These are phyloP conservation scores for Phaseolus coccineus DNA, from an alignment of 331 rosid species.

Conservation along the genomic window DNA sequence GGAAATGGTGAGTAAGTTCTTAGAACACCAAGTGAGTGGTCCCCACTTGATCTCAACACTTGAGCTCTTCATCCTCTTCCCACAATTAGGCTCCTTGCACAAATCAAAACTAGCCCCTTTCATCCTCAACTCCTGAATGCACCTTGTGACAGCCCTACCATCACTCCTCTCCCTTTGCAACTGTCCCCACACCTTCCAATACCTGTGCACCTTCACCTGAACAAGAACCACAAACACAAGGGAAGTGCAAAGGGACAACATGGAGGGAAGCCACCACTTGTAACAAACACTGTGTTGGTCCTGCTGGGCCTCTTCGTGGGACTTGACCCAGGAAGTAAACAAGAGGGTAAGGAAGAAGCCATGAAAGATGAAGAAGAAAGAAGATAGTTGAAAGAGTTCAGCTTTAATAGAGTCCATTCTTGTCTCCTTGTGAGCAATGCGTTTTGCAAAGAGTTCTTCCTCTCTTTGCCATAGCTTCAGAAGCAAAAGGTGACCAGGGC, in stretches of 20 bases:
- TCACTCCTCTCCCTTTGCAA: constrained; percentile 67
- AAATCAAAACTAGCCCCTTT: constrained; percentile 86
- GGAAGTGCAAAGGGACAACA: constrained; percentile 63
- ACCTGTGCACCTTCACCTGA: constrained; percentile 61
- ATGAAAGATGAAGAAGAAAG: constrained; percentile 76
- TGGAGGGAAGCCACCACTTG: constrained; percentile 79
- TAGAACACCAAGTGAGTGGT: constrained; percentile 60
- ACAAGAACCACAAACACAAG: constrained; percentile 56
- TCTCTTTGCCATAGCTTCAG: constrained; percentile 92
- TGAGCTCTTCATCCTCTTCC: constrained; percentile 87
- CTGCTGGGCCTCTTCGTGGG: constrained; percentile 22
- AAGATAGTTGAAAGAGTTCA: constrained; percentile 73
- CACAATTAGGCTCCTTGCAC: constrained; percentile 63
- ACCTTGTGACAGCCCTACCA: constrained; percentile 61
- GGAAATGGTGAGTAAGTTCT: constrained; percentile 53
- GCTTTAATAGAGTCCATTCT: constrained; percentile 59
- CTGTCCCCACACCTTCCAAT: constrained; percentile 77
- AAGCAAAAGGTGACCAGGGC: constrained; percentile 85
- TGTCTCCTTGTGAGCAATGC: constrained; percentile 60
- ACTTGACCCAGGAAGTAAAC: constrained; percentile 63
- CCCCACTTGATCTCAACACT: constrained; percentile 92
- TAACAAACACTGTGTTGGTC: constrained; percentile 32
- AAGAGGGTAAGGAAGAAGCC: constrained; percentile 66
- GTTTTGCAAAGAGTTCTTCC: constrained; percentile 64
- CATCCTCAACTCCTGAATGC: constrained; percentile 90